phyloP scores from a whole-genome alignment of 352 stramenopile genomes.

The Globisporangium solare region DNA sequence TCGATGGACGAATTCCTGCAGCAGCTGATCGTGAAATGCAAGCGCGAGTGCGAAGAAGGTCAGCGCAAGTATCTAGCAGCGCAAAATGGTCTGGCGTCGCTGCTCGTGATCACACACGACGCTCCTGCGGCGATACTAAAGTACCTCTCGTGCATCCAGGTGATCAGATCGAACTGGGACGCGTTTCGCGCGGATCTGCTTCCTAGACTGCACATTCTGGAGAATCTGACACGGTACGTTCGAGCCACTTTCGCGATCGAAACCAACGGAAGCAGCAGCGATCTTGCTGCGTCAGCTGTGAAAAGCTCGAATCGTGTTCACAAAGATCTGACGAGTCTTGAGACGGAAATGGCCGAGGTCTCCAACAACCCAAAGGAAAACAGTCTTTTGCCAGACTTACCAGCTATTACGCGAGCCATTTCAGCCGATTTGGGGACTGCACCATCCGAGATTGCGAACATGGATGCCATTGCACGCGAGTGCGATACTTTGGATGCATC shows the following conservation, averaged over 20 bases:
- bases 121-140: conserved; percentile 33
- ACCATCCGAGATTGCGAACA: background rate
- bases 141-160: conserved; percentile 41
- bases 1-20: conserved; percentile 82
- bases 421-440: conserved; percentile 10
- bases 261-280: background rate
- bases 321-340: background rate
- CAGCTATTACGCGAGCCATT: conserved; percentile 26
- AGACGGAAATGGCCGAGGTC: background rate
- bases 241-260: conserved; percentile 17
- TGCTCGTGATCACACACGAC: conserved; percentile 36
- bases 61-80: conserved; percentile 74
- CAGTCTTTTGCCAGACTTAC: conserved; percentile 38
- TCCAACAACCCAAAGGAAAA: conserved; percentile 33
- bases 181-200: conserved; percentile 66
- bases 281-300: background rate
- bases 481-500: conserved; percentile 29
- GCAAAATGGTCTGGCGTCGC: conserved; percentile 62
- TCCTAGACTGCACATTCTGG: conserved; percentile 58
- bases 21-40: conserved; percentile 59
- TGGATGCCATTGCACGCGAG: conserved; percentile 27
- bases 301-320: background rate
- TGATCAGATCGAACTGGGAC: conserved; percentile 53
- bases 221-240: conserved; percentile 49
- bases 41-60: conserved; percentile 76